Evolutionary conservation across 371 early-diverging fungal genomes (phyloP).

Genomic region (Rhizopus arrhizus): DNA sequence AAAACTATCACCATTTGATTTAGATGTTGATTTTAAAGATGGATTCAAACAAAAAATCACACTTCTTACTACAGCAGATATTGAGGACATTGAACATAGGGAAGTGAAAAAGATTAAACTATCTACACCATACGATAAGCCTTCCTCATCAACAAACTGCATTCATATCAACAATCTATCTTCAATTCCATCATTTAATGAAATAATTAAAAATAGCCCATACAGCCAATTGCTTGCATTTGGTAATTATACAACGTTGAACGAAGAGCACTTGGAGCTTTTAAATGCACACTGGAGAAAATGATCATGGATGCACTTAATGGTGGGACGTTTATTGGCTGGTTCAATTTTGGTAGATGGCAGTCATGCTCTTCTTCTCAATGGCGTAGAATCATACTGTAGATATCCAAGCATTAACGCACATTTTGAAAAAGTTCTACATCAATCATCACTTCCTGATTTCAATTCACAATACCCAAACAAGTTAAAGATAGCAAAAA

Average conservation of each 20-base stretch:
- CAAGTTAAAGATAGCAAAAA: constrained; percentile 12
- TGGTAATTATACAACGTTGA: constrained; percentile 1
- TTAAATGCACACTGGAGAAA: constrained; percentile 11
- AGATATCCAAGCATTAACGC: constrained; percentile 8
- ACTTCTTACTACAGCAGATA: constrained; percentile 6
- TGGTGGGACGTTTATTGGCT: constrained; percentile 4
- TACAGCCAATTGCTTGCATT: constrained; percentile 4
- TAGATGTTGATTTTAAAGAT: constrained; percentile 10
- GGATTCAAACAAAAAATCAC: constrained; percentile 5
- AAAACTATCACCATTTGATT: constrained; percentile 9
- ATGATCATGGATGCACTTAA: constrained; percentile 3
- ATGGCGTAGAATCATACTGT: constrained; percentile 9
- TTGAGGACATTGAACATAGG: constrained; percentile 9
- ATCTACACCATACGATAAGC: constrained; percentile 2
- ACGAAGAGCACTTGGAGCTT: constrained; percentile 2
- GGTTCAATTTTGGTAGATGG: constrained; percentile 11
- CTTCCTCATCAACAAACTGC: background rate
- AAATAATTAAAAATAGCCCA: constrained; percentile 4
- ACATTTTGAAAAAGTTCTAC: constrained; percentile 8
- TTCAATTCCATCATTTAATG: background rate
- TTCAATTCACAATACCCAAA: constrained; percentile 7
- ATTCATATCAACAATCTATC: constrained; percentile 2
- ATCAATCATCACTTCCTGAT: constrained; percentile 3
- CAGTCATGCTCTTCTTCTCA: constrained; percentile 6
- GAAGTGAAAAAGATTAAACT: constrained; percentile 7